Percentiles rank a stretch among this genome's conserved stretches.
These are phyloP conservation scores for Globisporangium middletonii DNA, from an alignment of 352 stramenopile genomes.

Conservation along the genomic window DNA sequence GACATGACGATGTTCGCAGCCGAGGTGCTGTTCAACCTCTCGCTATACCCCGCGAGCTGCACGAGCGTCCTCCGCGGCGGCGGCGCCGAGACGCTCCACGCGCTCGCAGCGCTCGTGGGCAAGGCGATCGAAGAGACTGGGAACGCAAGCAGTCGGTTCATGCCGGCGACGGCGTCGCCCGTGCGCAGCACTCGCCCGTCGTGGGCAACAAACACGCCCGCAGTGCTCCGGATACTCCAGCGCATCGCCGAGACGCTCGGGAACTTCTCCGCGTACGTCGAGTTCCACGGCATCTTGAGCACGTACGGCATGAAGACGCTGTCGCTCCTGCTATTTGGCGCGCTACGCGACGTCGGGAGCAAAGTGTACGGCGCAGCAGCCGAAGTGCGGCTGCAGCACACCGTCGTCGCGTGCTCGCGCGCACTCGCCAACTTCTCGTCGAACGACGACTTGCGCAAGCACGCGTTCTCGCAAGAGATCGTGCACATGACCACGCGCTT, in stretches of 20 bases:
- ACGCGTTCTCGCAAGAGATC: conserved; percentile 45
- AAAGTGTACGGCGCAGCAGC: conserved; percentile 23
- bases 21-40: conserved; percentile 71
- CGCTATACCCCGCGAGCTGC: conserved; percentile 52
- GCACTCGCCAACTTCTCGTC: conserved; percentile 66
- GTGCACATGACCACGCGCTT: conserved; percentile 47
- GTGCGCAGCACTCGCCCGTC: not conserved
- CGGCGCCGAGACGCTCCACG: conserved; percentile 50
- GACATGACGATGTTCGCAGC: conserved; percentile 48
- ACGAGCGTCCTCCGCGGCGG: conserved; percentile 44
- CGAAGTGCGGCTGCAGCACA: conserved; percentile 37
- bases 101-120: conserved; percentile 34
- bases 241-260: conserved; percentile 53
- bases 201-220: conserved; percentile 7
- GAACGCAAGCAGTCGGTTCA: conserved; percentile 10
- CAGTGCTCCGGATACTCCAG: conserved; percentile 28
- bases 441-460: conserved; percentile 44
- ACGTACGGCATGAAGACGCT: conserved; percentile 48
- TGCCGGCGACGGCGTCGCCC: conserved; percentile 2
- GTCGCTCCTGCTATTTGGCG: conserved; percentile 32
- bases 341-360: conserved; percentile 42
- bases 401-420: conserved; percentile 44
- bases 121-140: conserved; percentile 33
- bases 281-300: conserved; percentile 50
- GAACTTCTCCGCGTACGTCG: conserved; percentile 61